phyloP scores from a whole-genome alignment of 1,284 basidiomycete genomes.

The Gymnopus androsaceus region DNA sequence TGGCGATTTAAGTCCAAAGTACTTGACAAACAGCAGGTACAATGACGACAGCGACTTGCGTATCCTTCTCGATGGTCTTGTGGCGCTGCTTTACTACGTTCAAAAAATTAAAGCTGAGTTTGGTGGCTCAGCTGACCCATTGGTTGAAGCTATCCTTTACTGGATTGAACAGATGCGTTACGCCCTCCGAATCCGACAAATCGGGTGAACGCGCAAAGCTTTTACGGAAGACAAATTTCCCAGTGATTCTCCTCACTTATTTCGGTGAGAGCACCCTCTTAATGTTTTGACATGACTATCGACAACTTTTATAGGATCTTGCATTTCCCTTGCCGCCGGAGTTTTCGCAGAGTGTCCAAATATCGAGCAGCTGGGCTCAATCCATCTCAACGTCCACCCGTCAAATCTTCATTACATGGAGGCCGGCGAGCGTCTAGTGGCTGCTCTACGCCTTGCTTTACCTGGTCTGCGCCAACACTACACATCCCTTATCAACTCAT shows the following conservation, averaged over 20 bases:
- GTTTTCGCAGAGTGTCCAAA: not conserved
- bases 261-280: not conserved
- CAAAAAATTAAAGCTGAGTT: not conserved
- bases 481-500: not conserved
- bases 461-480: not conserved
- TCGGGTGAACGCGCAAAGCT: not conserved
- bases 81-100: not conserved
- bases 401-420: not conserved
- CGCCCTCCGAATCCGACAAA: too few species aligned
- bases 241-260: not conserved
- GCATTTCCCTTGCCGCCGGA: not conserved
- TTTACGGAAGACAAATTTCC: not conserved
- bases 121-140: not conserved
- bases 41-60: not conserved
- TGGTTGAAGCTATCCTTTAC: not conserved
- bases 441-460: slow-evolving; percentile 17
- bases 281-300: too few species aligned
- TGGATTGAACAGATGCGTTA: not conserved
- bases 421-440: slow-evolving; percentile 13
- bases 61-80: not conserved
- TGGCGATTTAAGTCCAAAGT: too few species aligned
- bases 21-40: not conserved
- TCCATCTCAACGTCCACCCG: slow-evolving; percentile 3
- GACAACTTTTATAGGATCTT: not conserved
- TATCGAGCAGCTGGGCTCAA: slow-evolving; percentile 3